Evolutionary conservation across 1,284 basidiomycete genomes (phyloP).

Genomic region (Cystobasidium pallidum): DNA sequence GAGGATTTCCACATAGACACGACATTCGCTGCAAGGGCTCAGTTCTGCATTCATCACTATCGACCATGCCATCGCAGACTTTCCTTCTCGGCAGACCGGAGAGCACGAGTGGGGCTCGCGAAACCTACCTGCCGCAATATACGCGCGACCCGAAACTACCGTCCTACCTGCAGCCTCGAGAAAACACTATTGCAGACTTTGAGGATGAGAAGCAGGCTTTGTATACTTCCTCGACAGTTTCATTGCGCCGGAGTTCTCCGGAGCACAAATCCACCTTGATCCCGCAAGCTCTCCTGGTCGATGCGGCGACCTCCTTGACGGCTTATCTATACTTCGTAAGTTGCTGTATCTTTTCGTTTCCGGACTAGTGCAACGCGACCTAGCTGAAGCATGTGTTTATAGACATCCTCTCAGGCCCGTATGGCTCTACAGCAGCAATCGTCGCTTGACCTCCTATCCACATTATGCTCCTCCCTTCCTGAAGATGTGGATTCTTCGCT

Average conservation of each 20-base stretch:
- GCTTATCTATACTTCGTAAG: constrained; percentile 42
- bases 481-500: constrained; percentile 20
- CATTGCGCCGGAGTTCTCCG: neutral
- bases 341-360: neutral
- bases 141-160: constrained; percentile 31
- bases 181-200: neutral
- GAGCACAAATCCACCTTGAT: constrained; percentile 2
- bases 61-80: constrained; percentile 9
- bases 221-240: neutral
- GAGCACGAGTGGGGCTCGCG: neutral
- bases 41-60: neutral
- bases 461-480: constrained; percentile 28
- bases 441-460: constrained; percentile 35
- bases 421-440: constrained; percentile 41
- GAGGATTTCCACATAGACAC: no score
- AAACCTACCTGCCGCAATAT: constrained; percentile 1
- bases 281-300: constrained; percentile 40
- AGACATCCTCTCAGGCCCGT: constrained; percentile 42
- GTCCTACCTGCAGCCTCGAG: constrained; percentile 30
- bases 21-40: no score
- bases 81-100: constrained; percentile 26
- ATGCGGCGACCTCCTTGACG: constrained; percentile 32
- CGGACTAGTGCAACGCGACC: neutral
- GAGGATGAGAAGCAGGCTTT: constrained; percentile 1
- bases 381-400: neutral